phyloP scores from a whole-genome alignment of 805 yeast genomes.

The Cyberlindnera amylophila region DNA sequence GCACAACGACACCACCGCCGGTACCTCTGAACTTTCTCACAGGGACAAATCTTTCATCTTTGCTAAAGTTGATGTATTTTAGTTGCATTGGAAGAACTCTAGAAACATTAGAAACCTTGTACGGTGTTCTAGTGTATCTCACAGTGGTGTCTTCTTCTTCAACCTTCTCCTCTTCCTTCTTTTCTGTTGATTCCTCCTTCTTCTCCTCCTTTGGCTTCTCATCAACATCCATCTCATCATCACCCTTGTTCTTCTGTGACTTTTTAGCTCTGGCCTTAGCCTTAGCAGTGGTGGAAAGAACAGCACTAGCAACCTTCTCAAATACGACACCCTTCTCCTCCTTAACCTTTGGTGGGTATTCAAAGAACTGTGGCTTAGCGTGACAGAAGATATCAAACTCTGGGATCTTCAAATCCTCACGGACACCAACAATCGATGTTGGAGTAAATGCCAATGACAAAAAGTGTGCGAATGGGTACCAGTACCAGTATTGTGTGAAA shows the following conservation, averaged over 20 bases:
- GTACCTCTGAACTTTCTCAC: slow-evolving; percentile 69
- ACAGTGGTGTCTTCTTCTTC: slow-evolving; percentile 32
- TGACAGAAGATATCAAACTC: slow-evolving; percentile 78
- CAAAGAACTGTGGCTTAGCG: slow-evolving; percentile 74
- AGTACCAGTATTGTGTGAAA: slow-evolving; percentile 94
- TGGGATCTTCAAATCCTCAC: slow-evolving; percentile 82
- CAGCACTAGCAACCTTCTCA: slow-evolving; percentile 89
- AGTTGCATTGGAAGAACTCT: slow-evolving; percentile 89
- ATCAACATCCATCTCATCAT: slow-evolving; percentile 44
- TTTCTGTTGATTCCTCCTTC: slow-evolving; percentile 21
- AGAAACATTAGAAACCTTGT: slow-evolving; percentile 70
- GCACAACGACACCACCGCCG: slow-evolving; percentile 62
- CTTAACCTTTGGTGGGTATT: slow-evolving; percentile 85
- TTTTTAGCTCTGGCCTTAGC: slow-evolving; percentile 91
- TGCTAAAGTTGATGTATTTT: slow-evolving; percentile 72
- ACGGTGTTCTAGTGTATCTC: slow-evolving; percentile 61
- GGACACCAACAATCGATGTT: slow-evolving; percentile 83
- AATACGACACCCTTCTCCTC: slow-evolving; percentile 77
- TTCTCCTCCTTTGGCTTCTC: slow-evolving; percentile 32
- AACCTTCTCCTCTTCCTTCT: slow-evolving; percentile 23
- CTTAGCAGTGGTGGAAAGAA: slow-evolving; percentile 85
- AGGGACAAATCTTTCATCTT: slow-evolving; percentile 76
- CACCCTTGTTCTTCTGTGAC: slow-evolving; percentile 48
- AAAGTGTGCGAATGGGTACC: slow-evolving; percentile 97
- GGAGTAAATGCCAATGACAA: slow-evolving; percentile 88